A percentile compares a stretch with the other conserved stretches of the same genome.
Evolutionary conservation across 2,329 filamentous ascomycete species (phyloP).

Genomic region (Aspergillus sojae): DNA sequence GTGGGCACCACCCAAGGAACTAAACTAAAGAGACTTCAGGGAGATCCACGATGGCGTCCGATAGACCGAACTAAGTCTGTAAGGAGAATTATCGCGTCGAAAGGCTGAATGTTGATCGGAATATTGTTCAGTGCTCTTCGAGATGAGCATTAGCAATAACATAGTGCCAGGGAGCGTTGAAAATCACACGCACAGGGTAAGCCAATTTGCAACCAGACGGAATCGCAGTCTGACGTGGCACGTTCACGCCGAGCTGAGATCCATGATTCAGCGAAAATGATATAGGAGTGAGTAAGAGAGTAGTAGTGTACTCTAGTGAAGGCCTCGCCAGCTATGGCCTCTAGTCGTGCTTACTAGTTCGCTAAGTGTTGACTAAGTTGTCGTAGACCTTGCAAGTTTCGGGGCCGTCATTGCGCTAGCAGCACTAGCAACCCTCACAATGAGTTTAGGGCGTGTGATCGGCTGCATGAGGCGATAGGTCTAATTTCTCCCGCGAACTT

Average conservation of each 20-base stretch:
- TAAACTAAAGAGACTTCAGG: neutral
- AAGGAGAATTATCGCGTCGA: conserved; percentile 1
- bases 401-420: conserved; percentile 13
- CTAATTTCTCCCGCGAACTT: conserved; percentile 18
- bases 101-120: neutral
- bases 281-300: neutral
- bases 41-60: conserved; percentile 3
- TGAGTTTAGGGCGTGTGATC: conserved; percentile 17
- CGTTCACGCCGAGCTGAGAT: neutral
- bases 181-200: neutral
- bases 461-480: conserved; percentile 22
- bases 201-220: neutral
- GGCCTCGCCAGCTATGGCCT: conserved; percentile 2
- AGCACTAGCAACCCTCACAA: conserved; percentile 19
- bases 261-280: neutral
- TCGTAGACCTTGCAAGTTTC: conserved; percentile 6
- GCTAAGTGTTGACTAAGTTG: conserved; percentile 3
- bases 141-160: neutral
- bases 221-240: neutral
- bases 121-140: neutral
- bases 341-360: neutral
- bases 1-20: conserved; percentile 6
- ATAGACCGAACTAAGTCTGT: neutral
- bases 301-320: neutral
- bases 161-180: neutral